Evolutionary conservation across 495 filamentous ascomycete genomes (phyloP), one percentile per base, ranked within the genome.

Genomic region (Lineolata rhizophorae): DNA sequence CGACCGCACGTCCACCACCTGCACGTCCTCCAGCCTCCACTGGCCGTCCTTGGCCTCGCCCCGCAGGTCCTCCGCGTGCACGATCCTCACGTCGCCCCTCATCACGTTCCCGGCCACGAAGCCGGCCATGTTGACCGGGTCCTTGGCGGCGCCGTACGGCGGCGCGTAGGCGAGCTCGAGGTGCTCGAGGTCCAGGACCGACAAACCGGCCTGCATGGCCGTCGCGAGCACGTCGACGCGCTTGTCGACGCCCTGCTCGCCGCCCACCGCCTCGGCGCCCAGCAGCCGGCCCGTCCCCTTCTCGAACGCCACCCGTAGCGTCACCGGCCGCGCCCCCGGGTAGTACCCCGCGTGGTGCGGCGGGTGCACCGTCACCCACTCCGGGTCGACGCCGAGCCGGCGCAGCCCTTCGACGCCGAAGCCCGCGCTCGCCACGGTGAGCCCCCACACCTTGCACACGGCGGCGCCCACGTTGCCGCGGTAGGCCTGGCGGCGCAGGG

Each of bases 111-210:
- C 35, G 0, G 32, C 48, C 24, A 39, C 36, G 19, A 39, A 39
- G 2, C 50, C 48, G 1, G 39, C 50, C 50, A 53, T 53, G 33
- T 53, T 51, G 15, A 51, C 43, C 2, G 48, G 43, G 28, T 51
- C 48, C 34, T 53, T 53, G 10, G 50, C 50, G 2, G 39, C 37
- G 2, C 48, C 48, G 25, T 43, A 53, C 11, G 50, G 50, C 20
- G 50, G 50, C 14, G 50, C 43, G 33, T 51, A 53, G 6, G 39
- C 41, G 18, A 51, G 14, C 33, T 51, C 50, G 13, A 49, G 36
- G 27, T 53, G 48, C 29, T 51, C 48, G 27, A 53, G 30, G 26
- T 53, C 50, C 24, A 35, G 42, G n/a, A 49, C 35, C 0, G 43
- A 42, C 50, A 53, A 51, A 9, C 28, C 28, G 0, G 39, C 50